Percentiles rank a stretch among this genome's conserved stretches.
These are phyloP conservation scores for Haplosporangium gracile DNA, from an alignment of 192 early-diverging fungal genomes.

Conservation along the genomic window DNA sequence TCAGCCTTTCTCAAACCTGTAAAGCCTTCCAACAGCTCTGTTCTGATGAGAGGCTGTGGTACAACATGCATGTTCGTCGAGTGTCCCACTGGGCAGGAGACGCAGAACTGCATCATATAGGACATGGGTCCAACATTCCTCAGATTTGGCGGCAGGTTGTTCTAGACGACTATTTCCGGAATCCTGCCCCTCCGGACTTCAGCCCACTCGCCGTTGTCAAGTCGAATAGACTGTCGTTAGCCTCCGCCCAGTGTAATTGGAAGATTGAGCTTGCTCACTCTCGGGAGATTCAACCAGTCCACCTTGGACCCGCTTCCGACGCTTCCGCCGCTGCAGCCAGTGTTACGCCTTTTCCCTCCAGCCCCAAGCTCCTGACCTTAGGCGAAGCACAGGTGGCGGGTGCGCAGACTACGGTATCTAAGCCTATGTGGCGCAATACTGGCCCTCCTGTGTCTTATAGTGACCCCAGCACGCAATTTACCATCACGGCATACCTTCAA, in stretches of 20 bases:
- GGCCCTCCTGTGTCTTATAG: slow-evolving; percentile 19
- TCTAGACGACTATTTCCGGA: slow-evolving; percentile 15
- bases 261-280: background rate
- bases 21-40: background rate
- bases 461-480: background rate
- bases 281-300: background rate
- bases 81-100: slow-evolving; percentile 3
- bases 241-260: background rate
- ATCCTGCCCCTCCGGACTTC: background rate
- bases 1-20: slow-evolving; percentile 19
- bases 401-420: background rate
- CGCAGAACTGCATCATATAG: slow-evolving; percentile 7
- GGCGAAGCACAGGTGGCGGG: too few species aligned
- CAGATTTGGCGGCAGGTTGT: slow-evolving; percentile 18
- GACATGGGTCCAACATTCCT: background rate
- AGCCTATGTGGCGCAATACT: slow-evolving; percentile 21
- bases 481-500: slow-evolving; percentile 32
- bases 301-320: background rate
- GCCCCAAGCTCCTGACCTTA: background rate
- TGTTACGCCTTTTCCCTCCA: background rate
- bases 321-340: too few species aligned
- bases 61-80: background rate
- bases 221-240: background rate
- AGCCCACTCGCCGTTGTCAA: background rate
- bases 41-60: slow-evolving; percentile 2